A percentile compares a stretch with the other conserved stretches of the same genome.
Evolutionary conservation across 805 yeast genomes (phyloP).

Genomic region (Starmera quercuum): DNA sequence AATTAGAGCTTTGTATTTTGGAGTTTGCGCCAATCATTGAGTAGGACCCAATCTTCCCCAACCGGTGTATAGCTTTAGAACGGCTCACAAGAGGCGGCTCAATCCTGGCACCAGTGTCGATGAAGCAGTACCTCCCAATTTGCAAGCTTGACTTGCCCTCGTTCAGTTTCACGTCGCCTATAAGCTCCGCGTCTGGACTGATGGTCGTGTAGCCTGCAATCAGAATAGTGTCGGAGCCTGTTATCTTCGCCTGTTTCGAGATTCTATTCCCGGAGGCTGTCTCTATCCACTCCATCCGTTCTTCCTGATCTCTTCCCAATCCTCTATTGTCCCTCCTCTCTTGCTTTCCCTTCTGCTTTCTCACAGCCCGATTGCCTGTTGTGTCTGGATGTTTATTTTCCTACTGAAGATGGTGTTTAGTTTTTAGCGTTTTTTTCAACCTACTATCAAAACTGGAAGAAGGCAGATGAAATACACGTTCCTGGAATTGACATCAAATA

Average conservation of each 20-base stretch:
- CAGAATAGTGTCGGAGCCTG: slow-evolving; percentile 34
- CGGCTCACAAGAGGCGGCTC: slow-evolving; percentile 21
- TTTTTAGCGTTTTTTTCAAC: background rate
- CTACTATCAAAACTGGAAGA: background rate
- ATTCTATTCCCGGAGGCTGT: slow-evolving; percentile 46
- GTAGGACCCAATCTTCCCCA: slow-evolving; percentile 36
- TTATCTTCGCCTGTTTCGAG: slow-evolving; percentile 33
- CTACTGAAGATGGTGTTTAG: no score
- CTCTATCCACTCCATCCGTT: slow-evolving; percentile 30
- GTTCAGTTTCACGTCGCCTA: slow-evolving; percentile 23
- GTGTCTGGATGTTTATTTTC: no score
- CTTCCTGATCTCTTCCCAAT: slow-evolving; percentile 1
- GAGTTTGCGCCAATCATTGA: slow-evolving; percentile 31
- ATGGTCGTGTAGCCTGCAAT: slow-evolving; percentile 42
- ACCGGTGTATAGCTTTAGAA: background rate
- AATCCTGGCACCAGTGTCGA: slow-evolving; percentile 24
- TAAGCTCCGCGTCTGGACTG: slow-evolving; percentile 17
- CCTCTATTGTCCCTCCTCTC: no score
- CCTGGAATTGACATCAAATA: no score
- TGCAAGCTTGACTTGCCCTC: slow-evolving; percentile 21
- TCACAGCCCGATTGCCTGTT: no score
- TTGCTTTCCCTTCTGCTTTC: no score
- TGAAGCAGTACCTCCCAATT: slow-evolving; percentile 39
- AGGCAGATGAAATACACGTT: background rate
- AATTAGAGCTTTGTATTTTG: slow-evolving; percentile 25